Evolutionary conservation across 139 green algal genomes (phyloP).

Genomic region (Chlorella sp.): DNA sequence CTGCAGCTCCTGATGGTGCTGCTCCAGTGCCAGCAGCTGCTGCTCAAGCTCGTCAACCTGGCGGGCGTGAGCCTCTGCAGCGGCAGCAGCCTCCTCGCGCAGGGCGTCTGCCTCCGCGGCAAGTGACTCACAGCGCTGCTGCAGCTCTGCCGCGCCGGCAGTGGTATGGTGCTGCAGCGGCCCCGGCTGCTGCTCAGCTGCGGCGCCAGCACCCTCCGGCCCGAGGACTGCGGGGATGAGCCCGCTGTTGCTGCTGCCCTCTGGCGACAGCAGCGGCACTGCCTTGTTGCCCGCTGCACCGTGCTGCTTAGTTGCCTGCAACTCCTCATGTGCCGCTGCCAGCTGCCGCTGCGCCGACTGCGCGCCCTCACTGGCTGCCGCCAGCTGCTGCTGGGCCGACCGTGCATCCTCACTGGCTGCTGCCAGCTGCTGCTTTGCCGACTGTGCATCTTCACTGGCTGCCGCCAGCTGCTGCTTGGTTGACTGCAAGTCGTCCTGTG

Average conservation of each 20-base stretch:
- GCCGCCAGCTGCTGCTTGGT: not conserved
- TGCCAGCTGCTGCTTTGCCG: too few relatives aligned
- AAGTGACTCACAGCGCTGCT: not conserved
- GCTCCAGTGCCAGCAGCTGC: conserved; percentile 12
- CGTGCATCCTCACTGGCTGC: not conserved
- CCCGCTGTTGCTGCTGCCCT: too few relatives aligned
- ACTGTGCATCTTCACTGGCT: too few relatives aligned
- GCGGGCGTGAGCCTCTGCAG: not conserved
- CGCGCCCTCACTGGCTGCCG: not conserved
- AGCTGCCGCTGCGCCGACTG: not conserved
- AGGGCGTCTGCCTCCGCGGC: not conserved
- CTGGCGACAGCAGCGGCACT: not conserved
- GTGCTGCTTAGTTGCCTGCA: too few relatives aligned
- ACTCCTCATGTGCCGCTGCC: too few relatives aligned
- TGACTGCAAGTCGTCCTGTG: too few relatives aligned
- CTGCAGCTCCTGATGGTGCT: conserved; percentile 6
- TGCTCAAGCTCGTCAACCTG: not conserved
- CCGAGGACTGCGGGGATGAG: too few relatives aligned
- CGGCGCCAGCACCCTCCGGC: not conserved
- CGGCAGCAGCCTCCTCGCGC: not conserved
- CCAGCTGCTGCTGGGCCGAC: conserved; percentile 17
- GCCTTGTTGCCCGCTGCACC: not conserved
- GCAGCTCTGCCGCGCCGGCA: not conserved
- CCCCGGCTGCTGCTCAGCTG: not conserved
- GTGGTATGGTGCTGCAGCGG: not conserved